Conservation (phyloP, 768 basidiomycete species). For the Russula sp. region DNA sequence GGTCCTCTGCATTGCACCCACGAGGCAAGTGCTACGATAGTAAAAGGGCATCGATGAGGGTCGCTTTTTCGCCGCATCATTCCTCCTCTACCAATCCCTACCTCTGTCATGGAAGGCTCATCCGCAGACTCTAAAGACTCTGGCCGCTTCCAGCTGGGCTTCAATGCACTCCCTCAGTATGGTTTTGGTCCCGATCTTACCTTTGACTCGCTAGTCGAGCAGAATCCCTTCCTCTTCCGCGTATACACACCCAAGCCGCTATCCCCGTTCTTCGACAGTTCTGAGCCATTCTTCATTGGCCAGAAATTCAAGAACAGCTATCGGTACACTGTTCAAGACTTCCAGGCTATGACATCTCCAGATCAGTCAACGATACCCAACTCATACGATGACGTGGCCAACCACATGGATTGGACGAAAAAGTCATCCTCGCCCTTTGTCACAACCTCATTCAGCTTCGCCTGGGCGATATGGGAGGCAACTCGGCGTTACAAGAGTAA, state of each 20-base stretch:
- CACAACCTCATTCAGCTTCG: slow-evolving; percentile 73
- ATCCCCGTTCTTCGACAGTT: slow-evolving; percentile 43
- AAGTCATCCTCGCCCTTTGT: slow-evolving; percentile 60
- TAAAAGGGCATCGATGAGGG: slow-evolving; percentile 20
- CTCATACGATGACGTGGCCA: slow-evolving; percentile 56
- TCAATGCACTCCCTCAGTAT: slow-evolving; percentile 52
- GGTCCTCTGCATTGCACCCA: slow-evolving; percentile 17
- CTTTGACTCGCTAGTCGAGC: slow-evolving; percentile 52
- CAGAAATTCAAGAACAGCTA: slow-evolving; percentile 45
- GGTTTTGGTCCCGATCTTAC: slow-evolving; percentile 59
- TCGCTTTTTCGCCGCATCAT: slow-evolving; percentile 9
- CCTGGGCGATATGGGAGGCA: slow-evolving; percentile 80
- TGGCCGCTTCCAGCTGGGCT: slow-evolving; percentile 22
- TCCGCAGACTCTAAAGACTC: slow-evolving; percentile 20
- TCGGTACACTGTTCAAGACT: slow-evolving; percentile 25
- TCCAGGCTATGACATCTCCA: slow-evolving; percentile 21
- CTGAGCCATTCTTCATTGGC: slow-evolving; percentile 62
- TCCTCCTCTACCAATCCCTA: slow-evolving; percentile 16
- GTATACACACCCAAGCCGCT: slow-evolving; percentile 67
- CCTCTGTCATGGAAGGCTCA: slow-evolving; percentile 11
- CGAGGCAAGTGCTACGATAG: slow-evolving; percentile 18
- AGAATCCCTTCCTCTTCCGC: slow-evolving; percentile 72
- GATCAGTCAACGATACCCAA: slow-evolving; percentile 20
- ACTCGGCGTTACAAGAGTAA: slow-evolving; percentile 63
- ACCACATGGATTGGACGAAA: slow-evolving; percentile 76